These are phyloP conservation scores for Amyloporia xantha DNA, from an alignment of 768 basidiomycete genomes.

Conservation along the genomic window DNA sequence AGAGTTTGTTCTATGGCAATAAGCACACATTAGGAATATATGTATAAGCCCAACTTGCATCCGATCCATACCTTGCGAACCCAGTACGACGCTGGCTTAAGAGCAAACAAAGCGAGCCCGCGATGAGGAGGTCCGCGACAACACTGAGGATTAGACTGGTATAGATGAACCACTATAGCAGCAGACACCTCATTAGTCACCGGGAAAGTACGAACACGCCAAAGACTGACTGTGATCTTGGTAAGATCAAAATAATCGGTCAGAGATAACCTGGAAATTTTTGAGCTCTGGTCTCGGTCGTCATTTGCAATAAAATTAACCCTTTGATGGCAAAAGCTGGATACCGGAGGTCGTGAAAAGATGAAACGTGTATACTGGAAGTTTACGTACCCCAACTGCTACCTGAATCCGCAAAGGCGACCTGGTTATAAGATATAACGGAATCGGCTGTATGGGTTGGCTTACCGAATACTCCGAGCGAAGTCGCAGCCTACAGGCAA, in stretches of 20 bases:
- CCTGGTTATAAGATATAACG: no score
- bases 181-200: neutral
- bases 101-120: conserved; percentile 15
- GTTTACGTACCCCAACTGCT: neutral
- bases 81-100: conserved; percentile 12
- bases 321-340: neutral
- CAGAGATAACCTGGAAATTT: neutral
- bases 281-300: neutral
- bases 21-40: neutral
- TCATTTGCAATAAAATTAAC: neutral
- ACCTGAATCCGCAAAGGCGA: no score
- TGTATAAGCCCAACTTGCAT: no score
- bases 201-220: neutral
- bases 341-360: neutral
- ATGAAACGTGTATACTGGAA: neutral
- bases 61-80: neutral
- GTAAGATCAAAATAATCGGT: neutral
- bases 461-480: neutral
- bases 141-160: conserved; percentile 15
- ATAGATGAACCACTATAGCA: neutral
- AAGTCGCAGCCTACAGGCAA: neutral
- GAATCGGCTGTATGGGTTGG: no score
- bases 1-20: conserved; percentile 13
- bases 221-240: neutral
- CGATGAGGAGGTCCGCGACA: conserved; percentile 18